Percentiles rank a stretch among this genome's conserved stretches.
These are phyloP conservation scores for Aspergillus fructus DNA, from an alignment of 2,329 filamentous ascomycete species.

Conservation along the genomic window DNA sequence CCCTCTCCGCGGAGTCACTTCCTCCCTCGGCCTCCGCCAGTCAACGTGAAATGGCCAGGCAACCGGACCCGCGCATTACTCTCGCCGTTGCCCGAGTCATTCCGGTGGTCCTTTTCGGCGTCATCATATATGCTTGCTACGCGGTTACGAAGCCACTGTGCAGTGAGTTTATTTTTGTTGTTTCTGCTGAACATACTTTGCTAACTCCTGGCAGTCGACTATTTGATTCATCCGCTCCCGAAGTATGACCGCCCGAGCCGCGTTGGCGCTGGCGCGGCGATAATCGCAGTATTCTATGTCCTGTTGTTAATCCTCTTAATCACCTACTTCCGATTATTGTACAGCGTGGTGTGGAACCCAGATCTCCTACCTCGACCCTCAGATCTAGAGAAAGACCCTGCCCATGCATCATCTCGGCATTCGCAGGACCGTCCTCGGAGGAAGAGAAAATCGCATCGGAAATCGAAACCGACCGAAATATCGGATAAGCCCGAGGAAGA, in stretches of 20 bases:
- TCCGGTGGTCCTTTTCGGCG: conserved; percentile 65
- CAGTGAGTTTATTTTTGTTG: conserved; percentile 52
- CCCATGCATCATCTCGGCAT: conserved; percentile 17
- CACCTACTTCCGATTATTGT: conserved; percentile 70
- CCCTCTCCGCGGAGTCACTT: conserved; percentile 16
- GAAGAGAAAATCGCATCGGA: conserved; percentile 25
- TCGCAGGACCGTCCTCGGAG: conserved; percentile 21
- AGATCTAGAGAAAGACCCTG: conserved; percentile 25
- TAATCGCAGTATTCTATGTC: conserved; percentile 72
- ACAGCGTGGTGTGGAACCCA: conserved; percentile 67
- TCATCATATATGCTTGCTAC: conserved; percentile 70
- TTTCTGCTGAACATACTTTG: too few relatives aligned
- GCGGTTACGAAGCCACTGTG: conserved; percentile 67
- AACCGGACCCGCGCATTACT: conserved; percentile 47
- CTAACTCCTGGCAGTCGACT: conserved; percentile 58
- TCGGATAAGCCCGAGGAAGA: conserved; percentile 21
- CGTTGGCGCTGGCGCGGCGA: conserved; percentile 61
- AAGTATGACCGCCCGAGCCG: conserved; percentile 42
- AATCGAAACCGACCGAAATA: conserved; percentile 24
- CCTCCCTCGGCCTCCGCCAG: conserved; percentile 15
- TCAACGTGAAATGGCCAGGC: conserved; percentile 31
- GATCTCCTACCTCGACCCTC: conserved; percentile 70
- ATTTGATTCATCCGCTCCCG: conserved; percentile 59
- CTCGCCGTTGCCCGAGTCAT: conserved; percentile 65
- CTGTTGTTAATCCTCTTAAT: conserved; percentile 65